These are phyloP conservation scores for Colletotrichum endophyticum DNA, from an alignment of 2,329 filamentous ascomycete species.

Conservation along the genomic window DNA sequence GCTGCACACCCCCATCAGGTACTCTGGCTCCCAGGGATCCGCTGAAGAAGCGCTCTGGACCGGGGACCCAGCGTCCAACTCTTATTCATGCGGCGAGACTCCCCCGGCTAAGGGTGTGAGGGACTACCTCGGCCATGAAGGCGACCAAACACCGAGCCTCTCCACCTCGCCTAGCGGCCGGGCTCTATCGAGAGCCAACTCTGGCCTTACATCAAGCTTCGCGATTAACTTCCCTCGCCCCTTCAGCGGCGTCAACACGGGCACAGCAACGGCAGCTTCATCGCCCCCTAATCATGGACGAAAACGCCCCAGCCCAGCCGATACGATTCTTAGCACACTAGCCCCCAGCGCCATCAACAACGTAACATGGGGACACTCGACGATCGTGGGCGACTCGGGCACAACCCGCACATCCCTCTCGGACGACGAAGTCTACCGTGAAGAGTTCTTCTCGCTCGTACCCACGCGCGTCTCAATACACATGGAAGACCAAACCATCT, in stretches of 20 bases:
- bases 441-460: slow-evolving; percentile 51
- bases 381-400: slow-evolving; percentile 49
- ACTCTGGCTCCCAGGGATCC: slow-evolving; percentile 61
- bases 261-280: slow-evolving; percentile 36
- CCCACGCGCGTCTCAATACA: slow-evolving; percentile 57
- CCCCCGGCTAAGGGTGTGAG: slow-evolving; percentile 56
- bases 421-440: slow-evolving; percentile 56
- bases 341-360: slow-evolving; percentile 48
- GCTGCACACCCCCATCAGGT: slow-evolving; percentile 59
- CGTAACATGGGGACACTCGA: slow-evolving; percentile 55
- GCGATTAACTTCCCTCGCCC: slow-evolving; percentile 59
- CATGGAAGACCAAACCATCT: slow-evolving; percentile 67
- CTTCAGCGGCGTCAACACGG: slow-evolving; percentile 34
- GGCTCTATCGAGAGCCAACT: slow-evolving; percentile 57
- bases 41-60: slow-evolving; percentile 55
- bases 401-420: slow-evolving; percentile 56
- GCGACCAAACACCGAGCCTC: slow-evolving; percentile 55
- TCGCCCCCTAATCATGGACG: slow-evolving; percentile 48
- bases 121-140: slow-evolving; percentile 46
- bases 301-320: slow-evolving; percentile 67
- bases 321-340: slow-evolving; percentile 61
- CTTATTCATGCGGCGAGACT: slow-evolving; percentile 67
- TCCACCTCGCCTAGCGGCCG: slow-evolving; percentile 65
- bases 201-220: slow-evolving; percentile 60
- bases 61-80: slow-evolving; percentile 60